A percentile compares a stretch with the other conserved stretches of the same genome.
phyloP scores from a whole-genome alignment of 805 yeast species.

The Lachancea quebecensis region DNA sequence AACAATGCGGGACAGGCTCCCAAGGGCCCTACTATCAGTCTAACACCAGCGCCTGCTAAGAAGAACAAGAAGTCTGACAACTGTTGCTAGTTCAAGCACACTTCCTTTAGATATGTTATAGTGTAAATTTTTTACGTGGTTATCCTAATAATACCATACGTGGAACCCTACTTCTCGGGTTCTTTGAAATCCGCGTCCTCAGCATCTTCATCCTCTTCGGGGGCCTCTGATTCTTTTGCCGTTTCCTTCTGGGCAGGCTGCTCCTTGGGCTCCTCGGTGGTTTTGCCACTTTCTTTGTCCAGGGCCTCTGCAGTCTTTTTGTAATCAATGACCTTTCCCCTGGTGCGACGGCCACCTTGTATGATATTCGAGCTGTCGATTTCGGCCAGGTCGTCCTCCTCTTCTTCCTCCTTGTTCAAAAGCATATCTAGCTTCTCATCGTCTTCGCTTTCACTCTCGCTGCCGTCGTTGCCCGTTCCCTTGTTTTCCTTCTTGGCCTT shows the following conservation, averaged over 20 bases:
- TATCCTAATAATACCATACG: background rate
- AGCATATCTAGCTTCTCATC: slow-evolving; percentile 45
- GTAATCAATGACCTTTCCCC: slow-evolving; percentile 84
- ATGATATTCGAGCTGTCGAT: slow-evolving; percentile 81
- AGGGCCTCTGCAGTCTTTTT: slow-evolving; percentile 70
- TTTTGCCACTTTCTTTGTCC: slow-evolving; percentile 35
- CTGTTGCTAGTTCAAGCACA: slow-evolving; percentile 53
- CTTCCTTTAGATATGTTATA: background rate
- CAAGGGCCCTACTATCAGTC: slow-evolving; percentile 83
- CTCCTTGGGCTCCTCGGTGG: background rate
- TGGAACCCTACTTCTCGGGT: slow-evolving; percentile 1
- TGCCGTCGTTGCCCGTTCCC: slow-evolving; percentile 34
- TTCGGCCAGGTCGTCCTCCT: slow-evolving; percentile 72
- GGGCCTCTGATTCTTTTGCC: slow-evolving; percentile 48
- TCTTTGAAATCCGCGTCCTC: slow-evolving; percentile 18
- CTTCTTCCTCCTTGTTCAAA: slow-evolving; percentile 52
- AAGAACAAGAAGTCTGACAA: slow-evolving; percentile 44
- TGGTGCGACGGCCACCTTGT: slow-evolving; percentile 78
- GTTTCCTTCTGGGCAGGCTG: slow-evolving; percentile 20
- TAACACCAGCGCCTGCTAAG: slow-evolving; percentile 90
- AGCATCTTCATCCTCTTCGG: slow-evolving; percentile 19
- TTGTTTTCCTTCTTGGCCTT: slow-evolving; percentile 24
- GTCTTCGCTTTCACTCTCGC: slow-evolving; percentile 44
- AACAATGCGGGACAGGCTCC: slow-evolving; percentile 39
- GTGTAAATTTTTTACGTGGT: background rate